A percentile compares a stretch with the other conserved stretches of the same genome.
phyloP scores from a whole-genome alignment of 2,329 filamentous ascomycete genomes.

The Leptographium galeiforme region DNA sequence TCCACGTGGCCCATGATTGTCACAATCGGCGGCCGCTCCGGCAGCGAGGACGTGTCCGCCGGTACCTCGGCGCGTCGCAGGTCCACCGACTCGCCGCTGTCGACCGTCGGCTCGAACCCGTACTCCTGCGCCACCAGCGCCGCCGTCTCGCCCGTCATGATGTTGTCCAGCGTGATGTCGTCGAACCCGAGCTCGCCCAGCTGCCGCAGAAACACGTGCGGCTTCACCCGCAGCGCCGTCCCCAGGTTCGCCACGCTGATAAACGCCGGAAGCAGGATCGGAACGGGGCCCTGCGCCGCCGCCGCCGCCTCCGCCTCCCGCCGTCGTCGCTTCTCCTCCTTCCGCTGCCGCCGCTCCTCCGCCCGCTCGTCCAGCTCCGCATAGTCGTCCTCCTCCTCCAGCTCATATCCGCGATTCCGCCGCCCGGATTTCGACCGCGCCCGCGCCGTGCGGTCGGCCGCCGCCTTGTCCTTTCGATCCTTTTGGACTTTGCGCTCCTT shows the following conservation, averaged over 20 bases:
- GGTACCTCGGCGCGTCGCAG: constrained; percentile 55
- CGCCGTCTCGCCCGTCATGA: constrained; percentile 83
- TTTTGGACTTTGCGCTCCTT: background rate
- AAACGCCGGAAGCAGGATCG: constrained; percentile 74
- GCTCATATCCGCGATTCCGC: constrained; percentile 3
- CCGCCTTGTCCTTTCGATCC: background rate
- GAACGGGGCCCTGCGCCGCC: constrained; percentile 30
- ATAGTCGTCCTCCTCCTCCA: constrained; percentile 24
- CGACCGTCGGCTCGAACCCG: constrained; percentile 74
- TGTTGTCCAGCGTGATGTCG: constrained; percentile 65
- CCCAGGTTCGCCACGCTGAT: constrained; percentile 81
- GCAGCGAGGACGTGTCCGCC: constrained; percentile 54
- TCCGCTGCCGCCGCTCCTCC: constrained; percentile 26
- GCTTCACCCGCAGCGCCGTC: constrained; percentile 55
- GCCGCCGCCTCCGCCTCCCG: constrained; percentile 25
- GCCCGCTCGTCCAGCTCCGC: constrained; percentile 23
- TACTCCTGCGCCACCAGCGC: constrained; percentile 85
- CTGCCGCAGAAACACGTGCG: constrained; percentile 58
- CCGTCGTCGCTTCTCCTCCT: constrained; percentile 27
- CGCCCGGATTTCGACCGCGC: constrained; percentile 1
- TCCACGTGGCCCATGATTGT: constrained; percentile 99
- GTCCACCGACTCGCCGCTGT: constrained; percentile 53
- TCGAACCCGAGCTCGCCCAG: constrained; percentile 83
- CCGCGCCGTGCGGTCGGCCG: background rate
- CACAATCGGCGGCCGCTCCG: constrained; percentile 75